A percentile compares a stretch with the other conserved stretches of the same genome.
Conservation (phyloP, 345 rosid species). For the Psidium guajava region DNA sequence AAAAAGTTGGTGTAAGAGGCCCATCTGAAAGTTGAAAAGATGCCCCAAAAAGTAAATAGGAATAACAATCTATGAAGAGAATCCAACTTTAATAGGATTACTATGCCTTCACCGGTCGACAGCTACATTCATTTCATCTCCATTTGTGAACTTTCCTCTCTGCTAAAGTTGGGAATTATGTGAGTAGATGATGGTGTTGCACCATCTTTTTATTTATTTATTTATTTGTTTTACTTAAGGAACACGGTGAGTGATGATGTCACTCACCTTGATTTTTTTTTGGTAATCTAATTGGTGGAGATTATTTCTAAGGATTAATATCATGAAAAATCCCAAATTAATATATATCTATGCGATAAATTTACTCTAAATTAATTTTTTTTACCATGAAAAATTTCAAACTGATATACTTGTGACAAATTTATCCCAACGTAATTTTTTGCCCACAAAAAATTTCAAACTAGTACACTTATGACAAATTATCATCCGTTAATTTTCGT, state of each 20-base stretch:
- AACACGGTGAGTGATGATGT: background rate
- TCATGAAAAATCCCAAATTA: no score
- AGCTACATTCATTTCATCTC: background rate
- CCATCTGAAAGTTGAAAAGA: slow-evolving; percentile 14
- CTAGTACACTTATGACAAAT: no score
- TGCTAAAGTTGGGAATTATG: background rate
- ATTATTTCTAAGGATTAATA: background rate
- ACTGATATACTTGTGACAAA: no score
- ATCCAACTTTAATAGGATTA: background rate
- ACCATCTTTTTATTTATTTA: background rate
- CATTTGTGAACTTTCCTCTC: background rate
- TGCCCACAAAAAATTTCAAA: no score
- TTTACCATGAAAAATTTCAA: no score
- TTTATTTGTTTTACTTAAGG: background rate
- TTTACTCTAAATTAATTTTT: no score
- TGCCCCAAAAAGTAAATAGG: slow-evolving; percentile 11
- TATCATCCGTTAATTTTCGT: no score
- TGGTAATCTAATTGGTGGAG: background rate
- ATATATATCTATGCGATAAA: no score
- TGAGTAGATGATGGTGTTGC: background rate
- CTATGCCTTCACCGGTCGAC: background rate
- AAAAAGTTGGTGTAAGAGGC: slow-evolving; percentile 4
- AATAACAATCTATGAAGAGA: background rate
- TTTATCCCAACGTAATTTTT: no score
- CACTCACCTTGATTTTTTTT: background rate